Evolutionary conservation across 352 stramenopile species (phyloP), one percentile per base, ranked within the genome.

Genomic region (Hyaloperonospora brassicae): DNA sequence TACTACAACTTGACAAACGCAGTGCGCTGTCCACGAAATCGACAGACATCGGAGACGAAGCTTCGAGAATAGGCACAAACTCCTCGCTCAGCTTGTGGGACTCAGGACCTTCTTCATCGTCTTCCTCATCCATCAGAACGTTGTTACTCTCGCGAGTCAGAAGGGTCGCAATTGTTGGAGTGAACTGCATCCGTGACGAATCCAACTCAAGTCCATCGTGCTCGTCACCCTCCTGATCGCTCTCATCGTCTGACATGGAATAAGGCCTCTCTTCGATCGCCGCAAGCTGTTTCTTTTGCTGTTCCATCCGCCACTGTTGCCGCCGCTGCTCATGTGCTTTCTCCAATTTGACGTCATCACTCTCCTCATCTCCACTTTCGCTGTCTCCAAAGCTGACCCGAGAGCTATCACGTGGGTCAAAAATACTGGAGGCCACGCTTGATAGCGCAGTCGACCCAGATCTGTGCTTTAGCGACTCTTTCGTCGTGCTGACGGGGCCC

Each of bases 111-210:
- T 77, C 71, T 23, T 76, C 73, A 5, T 82, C 55, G 25, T 84
- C 73, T 43, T 82, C 74, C 40, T 83, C 74, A 31, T 85, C 74
- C 7, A 85, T 72, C 11, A 85, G 48, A 5, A 83, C 59, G 56
- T 85, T 85, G 47, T 64, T 70, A 52, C 72, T 83, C 43, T 79
- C 60, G 24, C 74, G 74, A 35, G 57, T 52, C 11, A 85, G 46
- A 39, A 85, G 54, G 5, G 61, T 72, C 27, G 70, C 73, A 48
- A 85, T 60, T 14, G 65, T 64, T 47, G 70, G 59, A 30, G 64
- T 73, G 44, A 79, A 70, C 21, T 66, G 57, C 39, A 83, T 77
- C 14, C 72, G 70, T 34, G 72, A 52, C 2, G 62, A 64, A 38
- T 74, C 65, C 17, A 54, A 55, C 31, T 72, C 70, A 1, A 60